These are phyloP conservation scores for Aspergillus arachidicola DNA, from an alignment of 2,329 filamentous ascomycete species.

Conservation along the genomic window DNA sequence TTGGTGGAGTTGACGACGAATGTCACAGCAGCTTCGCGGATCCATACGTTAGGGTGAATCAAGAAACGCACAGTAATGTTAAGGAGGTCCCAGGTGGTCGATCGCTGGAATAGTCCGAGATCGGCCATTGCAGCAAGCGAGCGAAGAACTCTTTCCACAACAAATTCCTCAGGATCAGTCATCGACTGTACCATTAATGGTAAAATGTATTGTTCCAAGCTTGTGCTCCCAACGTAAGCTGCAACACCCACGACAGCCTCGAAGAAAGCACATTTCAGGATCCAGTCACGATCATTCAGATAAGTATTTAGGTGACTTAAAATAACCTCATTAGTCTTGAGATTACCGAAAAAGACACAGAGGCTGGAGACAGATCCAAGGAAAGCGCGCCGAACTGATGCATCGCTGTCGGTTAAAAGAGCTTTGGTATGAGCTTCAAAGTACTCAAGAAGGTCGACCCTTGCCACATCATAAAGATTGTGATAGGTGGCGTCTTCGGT, in stretches of 20 bases:
- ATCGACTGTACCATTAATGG: slow-evolving; percentile 95
- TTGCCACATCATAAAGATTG: slow-evolving; percentile 84
- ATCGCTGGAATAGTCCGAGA: slow-evolving; percentile 81
- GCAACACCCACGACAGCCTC: slow-evolving; percentile 93
- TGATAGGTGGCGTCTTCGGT: slow-evolving; percentile 71
- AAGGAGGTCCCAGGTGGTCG: slow-evolving; percentile 84
- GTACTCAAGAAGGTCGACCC: slow-evolving; percentile 75
- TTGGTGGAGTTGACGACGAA: slow-evolving; percentile 77
- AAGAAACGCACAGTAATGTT: slow-evolving; percentile 82
- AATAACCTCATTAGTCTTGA: slow-evolving; percentile 93
- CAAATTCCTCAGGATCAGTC: slow-evolving; percentile 89
- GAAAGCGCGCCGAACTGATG: slow-evolving; percentile 86
- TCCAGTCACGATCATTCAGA: slow-evolving; percentile 94
- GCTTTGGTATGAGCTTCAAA: slow-evolving; percentile 89
- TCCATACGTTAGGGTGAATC: slow-evolving; percentile 94
- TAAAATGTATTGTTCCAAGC: slow-evolving; percentile 90
- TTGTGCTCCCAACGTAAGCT: slow-evolving; percentile 83
- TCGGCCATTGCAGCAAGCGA: slow-evolving; percentile 86
- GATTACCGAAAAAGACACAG: slow-evolving; percentile 91
- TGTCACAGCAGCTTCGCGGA: slow-evolving; percentile 83
- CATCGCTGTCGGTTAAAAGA: slow-evolving; percentile 82
- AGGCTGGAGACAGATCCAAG: slow-evolving; percentile 87
- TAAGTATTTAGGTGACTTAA: slow-evolving; percentile 96
- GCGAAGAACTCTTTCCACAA: slow-evolving; percentile 86
- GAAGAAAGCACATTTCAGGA: slow-evolving; percentile 94